Percentiles rank a stretch among this genome's conserved stretches.
These are phyloP conservation scores for Trichoderma semiorbis DNA, from an alignment of 2,329 filamentous ascomycete genomes.

Conservation along the genomic window DNA sequence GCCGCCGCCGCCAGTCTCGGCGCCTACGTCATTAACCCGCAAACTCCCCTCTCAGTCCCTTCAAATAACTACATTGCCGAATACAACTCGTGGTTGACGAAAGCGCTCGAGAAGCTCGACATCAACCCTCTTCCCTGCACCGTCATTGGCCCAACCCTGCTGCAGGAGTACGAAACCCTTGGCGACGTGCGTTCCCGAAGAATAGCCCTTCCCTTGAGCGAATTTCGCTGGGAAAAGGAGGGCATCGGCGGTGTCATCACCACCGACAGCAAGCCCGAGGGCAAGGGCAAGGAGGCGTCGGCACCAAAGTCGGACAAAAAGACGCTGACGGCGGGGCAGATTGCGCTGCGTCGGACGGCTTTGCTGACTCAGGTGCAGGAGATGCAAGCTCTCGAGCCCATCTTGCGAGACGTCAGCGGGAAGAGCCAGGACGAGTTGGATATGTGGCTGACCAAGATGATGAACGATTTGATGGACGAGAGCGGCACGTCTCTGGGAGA, in stretches of 20 bases:
- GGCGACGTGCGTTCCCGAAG: slow-evolving; percentile 68
- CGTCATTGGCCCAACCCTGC: slow-evolving; percentile 67
- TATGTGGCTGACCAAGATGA: slow-evolving; percentile 83
- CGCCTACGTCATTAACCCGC: slow-evolving; percentile 77
- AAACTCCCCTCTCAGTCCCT: slow-evolving; percentile 75
- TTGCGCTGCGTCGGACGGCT: slow-evolving; percentile 73
- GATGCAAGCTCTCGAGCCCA: slow-evolving; percentile 80
- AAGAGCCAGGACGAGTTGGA: slow-evolving; percentile 94
- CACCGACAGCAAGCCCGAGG: slow-evolving; percentile 56
- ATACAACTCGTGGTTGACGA: slow-evolving; percentile 78
- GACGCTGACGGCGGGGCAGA: slow-evolving; percentile 63
- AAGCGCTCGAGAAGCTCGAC: slow-evolving; percentile 68
- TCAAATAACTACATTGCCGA: slow-evolving; percentile 79
- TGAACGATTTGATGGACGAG: slow-evolving; percentile 75
- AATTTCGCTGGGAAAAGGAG: slow-evolving; percentile 84
- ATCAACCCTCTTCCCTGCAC: slow-evolving; percentile 76
- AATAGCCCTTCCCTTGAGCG: slow-evolving; percentile 80
- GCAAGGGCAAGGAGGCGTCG: slow-evolving; percentile 44
- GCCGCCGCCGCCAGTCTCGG: slow-evolving; percentile 67
- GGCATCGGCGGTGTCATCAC: slow-evolving; percentile 61
- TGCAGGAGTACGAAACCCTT: slow-evolving; percentile 75
- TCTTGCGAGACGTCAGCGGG: slow-evolving; percentile 75
- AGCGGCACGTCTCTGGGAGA: slow-evolving; percentile 78
- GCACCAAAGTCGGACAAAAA: slow-evolving; percentile 34
- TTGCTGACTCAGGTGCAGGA: slow-evolving; percentile 76